Evolutionary conservation across 306 rosid genomes (phyloP).

Genomic region (Clitoria ternatea): DNA sequence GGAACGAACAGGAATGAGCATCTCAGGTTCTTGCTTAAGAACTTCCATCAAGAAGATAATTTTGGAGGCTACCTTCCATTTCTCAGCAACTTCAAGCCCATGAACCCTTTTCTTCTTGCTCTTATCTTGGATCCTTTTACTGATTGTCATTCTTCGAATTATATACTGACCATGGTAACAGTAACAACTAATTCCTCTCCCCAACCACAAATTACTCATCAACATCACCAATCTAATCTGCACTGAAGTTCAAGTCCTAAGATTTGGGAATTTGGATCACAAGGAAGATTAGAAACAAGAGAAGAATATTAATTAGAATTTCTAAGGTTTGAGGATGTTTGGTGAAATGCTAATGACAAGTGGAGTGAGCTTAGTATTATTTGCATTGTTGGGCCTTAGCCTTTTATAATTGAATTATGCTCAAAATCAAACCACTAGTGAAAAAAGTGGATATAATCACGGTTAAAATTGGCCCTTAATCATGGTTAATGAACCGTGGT

Average conservation of each 20-base stretch:
- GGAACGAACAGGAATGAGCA: constrained; percentile 58
- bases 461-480: too few relatives aligned
- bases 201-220: not conserved
- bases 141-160: constrained; percentile 35
- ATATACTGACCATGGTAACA: not conserved
- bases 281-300: too few relatives aligned
- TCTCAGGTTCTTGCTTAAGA: constrained; percentile 66
- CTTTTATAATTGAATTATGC: too few relatives aligned
- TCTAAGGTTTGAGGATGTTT: too few relatives aligned
- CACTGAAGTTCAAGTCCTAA: not conserved
- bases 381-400: too few relatives aligned
- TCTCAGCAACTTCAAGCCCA: constrained; percentile 70
- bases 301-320: too few relatives aligned
- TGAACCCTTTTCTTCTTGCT: constrained; percentile 59
- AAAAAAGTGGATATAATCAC: too few relatives aligned
- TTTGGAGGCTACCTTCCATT: constrained; percentile 50
- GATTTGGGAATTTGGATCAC: too few relatives aligned
- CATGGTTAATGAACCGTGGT: too few relatives aligned
- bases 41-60: constrained; percentile 59
- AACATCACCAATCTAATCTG: not conserved
- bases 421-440: too few relatives aligned
- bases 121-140: constrained; percentile 40
- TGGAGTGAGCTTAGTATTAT: too few relatives aligned
- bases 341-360: too few relatives aligned
- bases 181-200: not conserved